Base-by-base conservation (phyloP, 768 basidiomycete genomes). In the Tephrocybe rancida region DNA sequence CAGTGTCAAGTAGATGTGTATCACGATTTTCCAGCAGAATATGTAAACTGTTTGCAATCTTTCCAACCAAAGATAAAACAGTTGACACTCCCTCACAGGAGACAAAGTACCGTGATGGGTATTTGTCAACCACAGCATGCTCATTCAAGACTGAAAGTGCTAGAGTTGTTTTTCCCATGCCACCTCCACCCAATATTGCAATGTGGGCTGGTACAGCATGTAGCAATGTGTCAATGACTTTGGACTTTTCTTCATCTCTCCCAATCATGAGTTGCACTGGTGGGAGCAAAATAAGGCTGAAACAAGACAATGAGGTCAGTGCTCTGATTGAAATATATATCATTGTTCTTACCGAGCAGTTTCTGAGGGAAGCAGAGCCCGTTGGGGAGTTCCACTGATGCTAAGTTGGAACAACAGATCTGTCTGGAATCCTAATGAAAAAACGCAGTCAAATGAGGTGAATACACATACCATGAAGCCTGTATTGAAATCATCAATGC, bases 81-180 rank as follows among this genome's bases (percentile, higher is more conserved):
- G 55, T 46, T 7, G 45, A 9, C 5, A 47, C 21, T 13, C 44
- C 50, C 29, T 56, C 55, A 43, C 49, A 56, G 35, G 48, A 46
- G 27, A 56, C 46, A 32, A 56, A 56, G 29, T 46, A 56, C 16
- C 55, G 9, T 22, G 14, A 18, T 27, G 32, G 49, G 19, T 46
- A 45, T 9, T 18, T 5, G 24, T 39, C 26, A 21, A 16, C 21
- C 1, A 50, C 48, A 30, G 3, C 10, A 27, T 11, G 18, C 9
- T 51, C 34, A 41, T 50, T 42, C 13, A 56, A 25, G 10, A 38
- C 35, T 19, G 25, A 21, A 24, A 50, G 49, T 3, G 55, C 49
- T 14, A 56, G 26, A 25, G 49, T 30, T 14, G 48, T 55, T 37
- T 55, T 55, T 24, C 54, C 54, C 13, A 55, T 55, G 13, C 54